Base-by-base conservation (phyloP, 345 rosid genomes). In the Hibiscus syriacus region DNA sequence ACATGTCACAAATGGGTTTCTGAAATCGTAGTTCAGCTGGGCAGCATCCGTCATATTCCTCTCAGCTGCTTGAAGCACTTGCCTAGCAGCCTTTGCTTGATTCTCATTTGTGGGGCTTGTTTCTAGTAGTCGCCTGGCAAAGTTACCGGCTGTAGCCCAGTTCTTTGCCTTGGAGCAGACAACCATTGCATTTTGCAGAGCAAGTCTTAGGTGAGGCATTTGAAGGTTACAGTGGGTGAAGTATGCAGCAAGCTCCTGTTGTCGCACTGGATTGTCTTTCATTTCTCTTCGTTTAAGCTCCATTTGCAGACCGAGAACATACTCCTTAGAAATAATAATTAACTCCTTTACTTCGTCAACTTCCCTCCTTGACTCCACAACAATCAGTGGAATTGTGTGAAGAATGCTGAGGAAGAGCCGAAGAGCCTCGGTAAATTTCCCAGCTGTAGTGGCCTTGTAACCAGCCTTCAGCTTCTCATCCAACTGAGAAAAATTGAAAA, bases 191-290 rank as follows among this genome's bases (percentile, higher is more conserved):
- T 83, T 90, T 6, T 49, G 80, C 69, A 92, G 73, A 1, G 97
- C 97, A 1, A 92, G 86, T 76, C 94, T 80, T 46, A 87, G 55
- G 77, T 92, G 98, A 55, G 98, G 93, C 57, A 70, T 32, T 73
- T 90, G 98, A 79, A 92, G 93, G 75, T 82, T 86, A 75, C 93
- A 89, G 77, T 93, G 96, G 69, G 98, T 93, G 86, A 90, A 90
- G 78, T 93, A 93, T 48, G 98, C 98, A 16, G 98, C 97, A 26
- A 93, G 97, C 82, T 93, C 97, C 80, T 87, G 96, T 74, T 90
- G 97, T 52, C 94, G 86, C 0, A 79, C 75, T 0, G 89, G 90
- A 62, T 93, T 70, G 63, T 81, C 96, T 84, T 67, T 88, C 43
- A 80, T 55, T 50, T 90, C 98, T 76, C 92, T 88, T 71, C 97